phyloP scores from a whole-genome alignment of 345 rosid genomes.

The Leavenworthia alabamica region DNA sequence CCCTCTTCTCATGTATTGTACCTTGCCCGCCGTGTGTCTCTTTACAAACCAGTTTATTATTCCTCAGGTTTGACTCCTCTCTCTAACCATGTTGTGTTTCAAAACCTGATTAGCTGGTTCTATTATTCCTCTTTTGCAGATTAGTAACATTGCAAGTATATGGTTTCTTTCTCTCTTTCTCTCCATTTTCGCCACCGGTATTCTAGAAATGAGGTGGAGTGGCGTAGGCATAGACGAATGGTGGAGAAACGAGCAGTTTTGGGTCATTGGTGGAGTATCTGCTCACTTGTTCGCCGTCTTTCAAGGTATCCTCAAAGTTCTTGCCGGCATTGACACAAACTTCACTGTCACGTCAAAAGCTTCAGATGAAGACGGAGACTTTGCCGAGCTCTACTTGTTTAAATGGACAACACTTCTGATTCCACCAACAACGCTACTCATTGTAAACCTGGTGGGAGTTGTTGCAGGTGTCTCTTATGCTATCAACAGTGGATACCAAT shows the following conservation, averaged over 20 bases:
- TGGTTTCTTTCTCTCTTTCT: conserved; percentile 89
- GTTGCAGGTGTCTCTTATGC: conserved; percentile 88
- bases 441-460: conserved; percentile 78
- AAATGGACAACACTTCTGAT: conserved; percentile 93
- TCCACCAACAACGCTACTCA: conserved; percentile 87
- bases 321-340: conserved; percentile 91
- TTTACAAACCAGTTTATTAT: conserved; percentile 90
- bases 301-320: conserved; percentile 90
- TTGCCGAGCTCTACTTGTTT: conserved; percentile 72
- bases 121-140: conserved; percentile 40
- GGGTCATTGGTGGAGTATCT: conserved; percentile 96
- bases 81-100: conserved; percentile 2
- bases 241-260: conserved; percentile 98
- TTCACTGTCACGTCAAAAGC: conserved; percentile 94
- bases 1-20: conserved; percentile 82
- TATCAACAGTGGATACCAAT: conserved; percentile 80
- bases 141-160: conserved; percentile 84
- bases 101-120: neutral
- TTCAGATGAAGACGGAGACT: conserved; percentile 88
- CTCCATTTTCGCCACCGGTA: conserved; percentile 90
- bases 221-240: conserved; percentile 97
- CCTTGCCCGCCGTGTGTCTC: conserved; percentile 88
- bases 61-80: conserved; percentile 59
- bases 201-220: conserved; percentile 94
- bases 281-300: conserved; percentile 83